A percentile compares a stretch with the other conserved stretches of the same genome.
phyloP scores from a whole-genome alignment of 192 early-diverging fungal species.

The Irineochytrium annulatum region DNA sequence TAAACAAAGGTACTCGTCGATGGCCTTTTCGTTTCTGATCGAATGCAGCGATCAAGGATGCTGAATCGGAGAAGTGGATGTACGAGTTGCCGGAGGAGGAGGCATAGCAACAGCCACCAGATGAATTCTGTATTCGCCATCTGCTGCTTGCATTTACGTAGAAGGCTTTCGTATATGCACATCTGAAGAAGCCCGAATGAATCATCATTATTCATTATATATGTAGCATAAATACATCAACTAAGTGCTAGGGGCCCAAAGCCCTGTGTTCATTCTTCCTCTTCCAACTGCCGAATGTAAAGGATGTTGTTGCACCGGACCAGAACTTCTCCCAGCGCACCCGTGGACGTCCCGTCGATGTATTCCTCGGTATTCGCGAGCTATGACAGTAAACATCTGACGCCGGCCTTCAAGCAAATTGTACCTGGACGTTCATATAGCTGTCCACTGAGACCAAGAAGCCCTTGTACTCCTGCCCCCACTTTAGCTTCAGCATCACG shows the following conservation, averaged over 20 bases:
- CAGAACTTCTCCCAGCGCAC: slow-evolving; percentile 86
- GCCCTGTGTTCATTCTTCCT: slow-evolving; percentile 2
- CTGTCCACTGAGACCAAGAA: slow-evolving; percentile 83
- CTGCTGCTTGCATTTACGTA: not conserved
- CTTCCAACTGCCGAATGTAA: slow-evolving; percentile 30
- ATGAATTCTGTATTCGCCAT: no score
- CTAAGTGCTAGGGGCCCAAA: not conserved
- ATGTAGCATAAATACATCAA: not conserved
- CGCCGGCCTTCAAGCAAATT: not conserved
- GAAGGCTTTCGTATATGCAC: not conserved
- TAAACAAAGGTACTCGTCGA: no score
- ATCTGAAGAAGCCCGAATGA: not conserved
- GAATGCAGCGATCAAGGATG: no score
- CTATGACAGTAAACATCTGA: slow-evolving; percentile 37
- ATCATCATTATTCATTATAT: not conserved
- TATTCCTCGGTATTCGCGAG: slow-evolving; percentile 93
- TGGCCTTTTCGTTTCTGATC: no score
- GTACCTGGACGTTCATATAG: slow-evolving; percentile 96
- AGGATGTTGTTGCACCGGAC: slow-evolving; percentile 66
- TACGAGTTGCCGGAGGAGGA: no score
- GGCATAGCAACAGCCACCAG: no score
- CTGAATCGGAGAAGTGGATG: no score
- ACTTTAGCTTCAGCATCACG: slow-evolving; percentile 92
- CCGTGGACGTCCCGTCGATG: slow-evolving; percentile 84
- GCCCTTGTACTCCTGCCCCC: slow-evolving; percentile 98